Evolutionary conservation across 805 yeast genomes (phyloP), one percentile per base, ranked within the genome.

Genomic region (Monosporozyma servazzii): DNA sequence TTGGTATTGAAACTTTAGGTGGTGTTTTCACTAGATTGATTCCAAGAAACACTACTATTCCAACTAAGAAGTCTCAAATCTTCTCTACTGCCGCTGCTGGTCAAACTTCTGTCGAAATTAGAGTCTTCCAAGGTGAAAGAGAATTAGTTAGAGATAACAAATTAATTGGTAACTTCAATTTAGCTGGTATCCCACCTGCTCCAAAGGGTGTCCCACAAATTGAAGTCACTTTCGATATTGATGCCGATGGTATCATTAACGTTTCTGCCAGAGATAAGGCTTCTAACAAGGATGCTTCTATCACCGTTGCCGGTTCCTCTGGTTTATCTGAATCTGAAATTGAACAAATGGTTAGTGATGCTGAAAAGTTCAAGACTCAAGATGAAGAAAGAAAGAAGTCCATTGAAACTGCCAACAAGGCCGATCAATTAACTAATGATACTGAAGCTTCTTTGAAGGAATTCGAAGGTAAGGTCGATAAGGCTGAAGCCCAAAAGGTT

Each of bases 51-150:
- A 89, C 97, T 62, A 89, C 97, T 57, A 88, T 89, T 60, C 97
- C 97, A 73, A 88, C 96, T 64, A 88, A 88, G 82, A 89, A 89
- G 77, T 86, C 96, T 47, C 96, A 89, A 78, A 82, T 89, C 66
- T 89, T 90, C 85, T 88, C 96, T 51, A 88, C 96, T 64, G 96
- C 96, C 58, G 89, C 95, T 59, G 86, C 91, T 63, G 96, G 96
- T 71, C 96, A 88, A 79, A 88, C 96, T 58, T 86, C 95, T 64
- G 96, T 88, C 63, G 96, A 88, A 78, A 89, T 89, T 76, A 85
- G 96, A 77, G 97, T 89, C 55, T 90, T 88, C 96, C 96, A 89
- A 79, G 97, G 97, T 79, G 97, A 89, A 81, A 87, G 97, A 80
- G 96, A 89, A 77, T 83, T 90, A 69, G 95, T 91, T 67, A 86